Percentiles rank a stretch among this genome's conserved stretches.
phyloP scores from a whole-genome alignment of 2,329 filamentous ascomycete species.

The Thermothelomyces thermophilus region DNA sequence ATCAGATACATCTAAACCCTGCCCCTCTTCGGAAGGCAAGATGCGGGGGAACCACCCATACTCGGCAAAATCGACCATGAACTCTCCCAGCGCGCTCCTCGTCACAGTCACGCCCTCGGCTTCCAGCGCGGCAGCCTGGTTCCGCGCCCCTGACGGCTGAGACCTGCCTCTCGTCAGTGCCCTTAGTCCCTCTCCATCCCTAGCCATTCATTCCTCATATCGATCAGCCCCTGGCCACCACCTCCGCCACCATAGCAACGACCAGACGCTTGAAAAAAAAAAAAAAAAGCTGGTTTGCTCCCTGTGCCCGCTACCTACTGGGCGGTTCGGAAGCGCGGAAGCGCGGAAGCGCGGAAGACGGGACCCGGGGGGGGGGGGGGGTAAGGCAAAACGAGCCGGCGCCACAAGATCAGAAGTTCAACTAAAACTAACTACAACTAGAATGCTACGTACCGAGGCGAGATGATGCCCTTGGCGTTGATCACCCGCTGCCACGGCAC shows the following conservation, averaged over 20 bases:
- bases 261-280: neutral
- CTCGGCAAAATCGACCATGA: conserved; percentile 43
- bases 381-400: too few species aligned
- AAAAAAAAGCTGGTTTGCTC: too few species aligned
- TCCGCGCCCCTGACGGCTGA: conserved; percentile 41
- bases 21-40: conserved; percentile 39
- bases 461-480: conserved; percentile 79
- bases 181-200: neutral
- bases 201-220: neutral
- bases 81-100: conserved; percentile 43
- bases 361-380: too few species aligned
- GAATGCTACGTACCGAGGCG: conserved; percentile 67
- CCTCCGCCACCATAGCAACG: neutral
- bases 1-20: conserved; percentile 9
- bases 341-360: too few species aligned
- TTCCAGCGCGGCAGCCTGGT: conserved; percentile 44
- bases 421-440: too few species aligned
- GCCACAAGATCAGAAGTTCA: too few species aligned
- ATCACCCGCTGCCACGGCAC: conserved; percentile 96
- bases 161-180: conserved; percentile 33
- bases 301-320: too few species aligned
- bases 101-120: conserved; percentile 49
- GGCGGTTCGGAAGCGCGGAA: too few species aligned
- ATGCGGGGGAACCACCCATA: conserved; percentile 51
- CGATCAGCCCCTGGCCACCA: too few species aligned